Conservation (phyloP, 2,329 filamentous ascomycete species). For the Huntiella moniliformis region DNA sequence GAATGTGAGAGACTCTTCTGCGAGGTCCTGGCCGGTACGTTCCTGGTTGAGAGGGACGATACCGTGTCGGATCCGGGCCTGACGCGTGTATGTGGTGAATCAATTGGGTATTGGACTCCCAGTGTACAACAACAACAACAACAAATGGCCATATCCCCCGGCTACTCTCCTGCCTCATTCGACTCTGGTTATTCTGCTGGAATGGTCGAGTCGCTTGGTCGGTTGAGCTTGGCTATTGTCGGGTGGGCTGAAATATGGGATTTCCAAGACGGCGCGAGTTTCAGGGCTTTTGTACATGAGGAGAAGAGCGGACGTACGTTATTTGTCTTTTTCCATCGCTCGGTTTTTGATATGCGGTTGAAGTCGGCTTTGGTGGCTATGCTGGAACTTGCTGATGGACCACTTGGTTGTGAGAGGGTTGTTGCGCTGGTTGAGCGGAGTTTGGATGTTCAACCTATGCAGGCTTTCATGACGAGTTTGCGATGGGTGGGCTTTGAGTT, state of each 20-base stretch:
- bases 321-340: slow-evolving; percentile 70
- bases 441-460: slow-evolving; percentile 40
- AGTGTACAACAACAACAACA: too few relatives aligned
- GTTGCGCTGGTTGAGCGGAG: slow-evolving; percentile 65
- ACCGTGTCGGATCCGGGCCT: slow-evolving; percentile 64
- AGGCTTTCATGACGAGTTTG: slow-evolving; percentile 58
- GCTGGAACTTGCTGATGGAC: slow-evolving; percentile 58
- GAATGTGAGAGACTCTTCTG: slow-evolving; percentile 99
- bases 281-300: slow-evolving; percentile 67
- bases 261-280: slow-evolving; percentile 65
- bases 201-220: background rate
- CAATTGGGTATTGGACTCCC: background rate
- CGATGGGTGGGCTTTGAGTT: slow-evolving; percentile 88
- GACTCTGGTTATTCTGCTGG: background rate
- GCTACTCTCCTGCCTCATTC: slow-evolving; percentile 13
- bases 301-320: slow-evolving; percentile 52
- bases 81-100: slow-evolving; percentile 45
- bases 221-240: slow-evolving; percentile 22
- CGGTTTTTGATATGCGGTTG: slow-evolving; percentile 53
- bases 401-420: slow-evolving; percentile 58
- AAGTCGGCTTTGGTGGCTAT: slow-evolving; percentile 86
- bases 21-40: slow-evolving; percentile 81
- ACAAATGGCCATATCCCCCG: background rate
- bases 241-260: slow-evolving; percentile 70
- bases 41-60: slow-evolving; percentile 85